Percentiles rank a stretch among this genome's conserved stretches.
phyloP scores from a whole-genome alignment of 305 asterid genomes.

The Fraxinus angustifolia region DNA sequence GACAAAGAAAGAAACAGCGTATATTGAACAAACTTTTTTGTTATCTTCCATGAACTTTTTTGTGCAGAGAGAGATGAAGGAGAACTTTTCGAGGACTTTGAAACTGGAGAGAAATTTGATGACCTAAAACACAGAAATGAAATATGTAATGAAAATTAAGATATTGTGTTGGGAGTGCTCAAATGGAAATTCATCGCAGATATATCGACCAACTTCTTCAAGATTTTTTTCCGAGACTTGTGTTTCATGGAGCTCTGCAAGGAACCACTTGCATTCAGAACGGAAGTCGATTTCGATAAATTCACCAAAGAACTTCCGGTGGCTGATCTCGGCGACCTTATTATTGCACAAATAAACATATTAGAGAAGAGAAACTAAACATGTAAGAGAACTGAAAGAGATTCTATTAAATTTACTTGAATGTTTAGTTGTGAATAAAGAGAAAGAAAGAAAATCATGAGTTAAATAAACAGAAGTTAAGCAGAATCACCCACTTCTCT shows the following conservation, averaged over 20 bases:
- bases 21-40: slow-evolving; percentile 62
- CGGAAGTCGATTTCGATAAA: slow-evolving; percentile 25
- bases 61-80: slow-evolving; percentile 41
- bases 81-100: slow-evolving; percentile 41
- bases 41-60: slow-evolving; percentile 67
- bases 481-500: slow-evolving; percentile 43
- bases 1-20: slow-evolving; percentile 9
- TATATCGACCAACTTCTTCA: slow-evolving; percentile 52
- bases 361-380: slow-evolving; percentile 20
- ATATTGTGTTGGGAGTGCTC: slow-evolving; percentile 5
- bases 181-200: slow-evolving; percentile 18
- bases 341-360: slow-evolving; percentile 25
- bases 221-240: slow-evolving; percentile 37
- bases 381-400: background rate
- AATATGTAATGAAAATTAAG: slow-evolving; percentile 10
- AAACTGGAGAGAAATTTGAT: slow-evolving; percentile 28
- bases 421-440: slow-evolving; percentile 1
- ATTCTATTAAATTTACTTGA: background rate
- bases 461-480: slow-evolving; percentile 20
- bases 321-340: slow-evolving; percentile 44
- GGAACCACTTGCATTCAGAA: slow-evolving; percentile 37
- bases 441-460: slow-evolving; percentile 9
- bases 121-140: slow-evolving; percentile 42
- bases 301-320: slow-evolving; percentile 27
- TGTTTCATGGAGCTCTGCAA: slow-evolving; percentile 31